Percentiles rank a stretch among this genome's conserved stretches.
These are phyloP conservation scores for Chlamydomonas incerta DNA, from an alignment of 139 green algal genomes.

Conservation along the genomic window DNA sequence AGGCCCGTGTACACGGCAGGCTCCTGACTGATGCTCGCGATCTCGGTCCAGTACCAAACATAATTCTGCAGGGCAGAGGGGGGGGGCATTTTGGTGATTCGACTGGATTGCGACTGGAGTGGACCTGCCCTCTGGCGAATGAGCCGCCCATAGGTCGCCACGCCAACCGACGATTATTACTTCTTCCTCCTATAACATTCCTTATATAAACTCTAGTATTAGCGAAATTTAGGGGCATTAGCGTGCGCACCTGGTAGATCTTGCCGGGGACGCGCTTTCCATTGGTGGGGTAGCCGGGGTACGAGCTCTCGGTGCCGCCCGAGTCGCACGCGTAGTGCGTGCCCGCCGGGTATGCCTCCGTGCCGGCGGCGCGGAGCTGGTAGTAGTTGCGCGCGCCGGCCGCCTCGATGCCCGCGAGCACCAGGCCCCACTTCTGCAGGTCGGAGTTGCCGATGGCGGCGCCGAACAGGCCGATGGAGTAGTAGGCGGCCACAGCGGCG, in stretches of 20 bases:
- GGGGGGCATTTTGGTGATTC: too few relatives aligned
- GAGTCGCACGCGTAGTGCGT: neutral
- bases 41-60: neutral
- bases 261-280: constrained; percentile 26
- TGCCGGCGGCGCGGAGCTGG: neutral
- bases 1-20: neutral
- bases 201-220: too few relatives aligned
- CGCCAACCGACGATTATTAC: too few relatives aligned
- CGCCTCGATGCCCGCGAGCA: constrained; percentile 8
- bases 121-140: too few relatives aligned
- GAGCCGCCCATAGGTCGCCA: too few relatives aligned
- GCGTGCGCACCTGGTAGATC: constrained; percentile 6
- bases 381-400: constrained; percentile 3
- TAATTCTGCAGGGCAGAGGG: too few relatives aligned
- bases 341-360: neutral
- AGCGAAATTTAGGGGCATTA: too few relatives aligned
- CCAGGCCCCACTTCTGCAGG: constrained; percentile 13
- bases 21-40: neutral
- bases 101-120: too few relatives aligned
- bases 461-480: constrained; percentile 8
- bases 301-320: neutral
- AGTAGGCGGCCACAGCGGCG: neutral
- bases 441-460: neutral
- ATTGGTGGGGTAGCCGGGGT: neutral
- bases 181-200: too few relatives aligned